phyloP scores from a whole-genome alignment of 768 basidiomycete genomes.

The Tephrocybe rancida region DNA sequence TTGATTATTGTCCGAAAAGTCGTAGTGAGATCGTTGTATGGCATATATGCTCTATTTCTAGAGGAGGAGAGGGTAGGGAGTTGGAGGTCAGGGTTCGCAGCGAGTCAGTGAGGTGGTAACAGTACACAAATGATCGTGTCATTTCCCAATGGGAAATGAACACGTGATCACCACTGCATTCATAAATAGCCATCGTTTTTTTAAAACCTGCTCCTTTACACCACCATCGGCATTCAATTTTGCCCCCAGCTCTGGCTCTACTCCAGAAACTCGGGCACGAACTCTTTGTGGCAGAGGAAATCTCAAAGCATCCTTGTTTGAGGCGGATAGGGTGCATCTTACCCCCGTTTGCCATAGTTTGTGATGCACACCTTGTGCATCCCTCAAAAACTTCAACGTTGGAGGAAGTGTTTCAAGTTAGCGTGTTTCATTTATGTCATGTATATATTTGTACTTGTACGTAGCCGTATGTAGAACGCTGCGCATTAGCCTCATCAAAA shows the following conservation, averaged over 20 bases:
- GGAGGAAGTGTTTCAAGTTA: no score
- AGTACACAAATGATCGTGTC: slow-evolving; percentile 1
- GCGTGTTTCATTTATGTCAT: no score
- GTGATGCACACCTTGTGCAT: slow-evolving; percentile 28
- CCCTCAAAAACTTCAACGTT: background rate
- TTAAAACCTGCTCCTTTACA: background rate
- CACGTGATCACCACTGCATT: slow-evolving; percentile 6
- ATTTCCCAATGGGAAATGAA: background rate
- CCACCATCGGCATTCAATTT: slow-evolving; percentile 1
- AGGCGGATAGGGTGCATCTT: slow-evolving; percentile 55
- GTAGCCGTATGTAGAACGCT: no score
- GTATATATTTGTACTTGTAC: no score
- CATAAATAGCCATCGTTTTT: slow-evolving; percentile 4
- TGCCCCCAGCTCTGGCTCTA: slow-evolving; percentile 5
- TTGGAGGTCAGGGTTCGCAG: background rate
- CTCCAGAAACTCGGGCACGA: slow-evolving; percentile 9
- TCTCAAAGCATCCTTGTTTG: slow-evolving; percentile 63
- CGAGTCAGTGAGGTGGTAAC: background rate
- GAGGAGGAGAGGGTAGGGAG: background rate
- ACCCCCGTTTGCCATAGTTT: slow-evolving; percentile 69
- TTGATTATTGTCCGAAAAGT: slow-evolving; percentile 59
- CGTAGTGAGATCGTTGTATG: slow-evolving; percentile 57
- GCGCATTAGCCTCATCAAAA: no score
- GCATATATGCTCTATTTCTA: slow-evolving; percentile 40
- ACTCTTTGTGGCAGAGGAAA: slow-evolving; percentile 30